These are phyloP conservation scores for Trametes versicolor DNA, from an alignment of 1,284 basidiomycete species.

Conservation along the genomic window DNA sequence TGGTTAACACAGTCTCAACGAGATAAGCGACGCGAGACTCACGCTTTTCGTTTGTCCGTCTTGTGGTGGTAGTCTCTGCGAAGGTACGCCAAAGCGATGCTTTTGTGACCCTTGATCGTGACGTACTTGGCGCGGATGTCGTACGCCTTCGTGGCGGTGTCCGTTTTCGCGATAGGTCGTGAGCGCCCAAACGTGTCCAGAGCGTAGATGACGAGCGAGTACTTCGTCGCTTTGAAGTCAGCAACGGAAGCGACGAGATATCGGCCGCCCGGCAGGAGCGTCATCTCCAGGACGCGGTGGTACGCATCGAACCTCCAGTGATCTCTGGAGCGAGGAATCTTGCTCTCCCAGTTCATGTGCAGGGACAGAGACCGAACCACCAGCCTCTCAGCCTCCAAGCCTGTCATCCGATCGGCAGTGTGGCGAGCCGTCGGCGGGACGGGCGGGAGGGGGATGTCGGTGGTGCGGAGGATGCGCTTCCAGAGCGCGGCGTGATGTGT, in stretches of 20 bases:
- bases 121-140: conserved; percentile 72
- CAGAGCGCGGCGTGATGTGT: conserved; percentile 73
- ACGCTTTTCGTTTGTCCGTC: conserved; percentile 30
- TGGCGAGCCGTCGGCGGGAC: conserved; percentile 68
- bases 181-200: conserved; percentile 63
- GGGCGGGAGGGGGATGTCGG: conserved; percentile 67
- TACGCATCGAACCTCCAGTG: conserved; percentile 50
- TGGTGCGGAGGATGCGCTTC: conserved; percentile 65
- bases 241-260: conserved; percentile 70
- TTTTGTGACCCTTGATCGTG: conserved; percentile 54
- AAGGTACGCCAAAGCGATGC: conserved; percentile 67
- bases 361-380: conserved; percentile 69
- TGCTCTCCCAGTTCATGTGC: conserved; percentile 49
- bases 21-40: conserved; percentile 12
- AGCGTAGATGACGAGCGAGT: conserved; percentile 62
- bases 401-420: conserved; percentile 51
- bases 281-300: conserved; percentile 64
- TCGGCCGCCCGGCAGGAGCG: conserved; percentile 73
- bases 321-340: conserved; percentile 33
- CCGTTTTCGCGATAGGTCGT: conserved; percentile 60
- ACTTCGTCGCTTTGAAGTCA: conserved; percentile 53
- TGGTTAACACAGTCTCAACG: not conserved
- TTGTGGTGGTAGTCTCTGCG: conserved; percentile 45
- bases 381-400: conserved; percentile 69
- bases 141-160: conserved; percentile 63